Base-by-base conservation (phyloP, 345 rosid species). In the Hirschfeldia incana region DNA sequence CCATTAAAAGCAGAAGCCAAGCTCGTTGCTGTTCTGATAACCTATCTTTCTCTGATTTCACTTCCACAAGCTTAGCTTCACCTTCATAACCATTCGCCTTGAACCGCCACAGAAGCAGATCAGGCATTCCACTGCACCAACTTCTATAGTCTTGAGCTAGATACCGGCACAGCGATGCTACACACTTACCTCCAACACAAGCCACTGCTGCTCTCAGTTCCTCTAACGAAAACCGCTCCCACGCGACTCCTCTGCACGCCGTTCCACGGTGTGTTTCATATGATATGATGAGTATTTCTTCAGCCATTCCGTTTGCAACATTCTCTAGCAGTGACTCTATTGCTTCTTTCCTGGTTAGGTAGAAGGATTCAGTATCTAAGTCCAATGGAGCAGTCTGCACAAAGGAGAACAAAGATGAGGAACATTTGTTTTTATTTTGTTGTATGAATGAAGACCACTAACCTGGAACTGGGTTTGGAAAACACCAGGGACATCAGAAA, bases 41-140 rank as follows among this genome's bases (percentile, higher is more conserved):
- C 10, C 87, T 83, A 79, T 94, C 98, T 44, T 49, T 86, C 51
- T 91, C 94, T 15, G 98, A 91, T 80, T 94, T 94, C 0, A 94
- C 98, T 89, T 94, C 98, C 5, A 91, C 98, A 7, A 94, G 93
- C 92, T 90, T 95, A 44, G 97, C 99, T 85, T 95, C 97, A 55
- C 98, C 99, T 71, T 74, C 84, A 70, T 75, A 75, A 86, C 89
- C 86, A 67, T 84, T 89, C 62, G 81, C 92, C 30, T 86, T 87
- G 85, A 95, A 91, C 72, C 94, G 91, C 98, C 98, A 95, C 39
- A 90, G 65, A 77, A 93, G 80, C 29, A 95, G 80, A 86, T 95
- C 97, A 5, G 98, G 98, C 97, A 95, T 91, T 80, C 99, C 99
- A 49, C 94, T 87, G n/a, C 93, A 90, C 99, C 99, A 95, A 76